Evolutionary conservation across 2,329 filamentous ascomycete genomes (phyloP), one percentile per base, ranked within the genome.

Genomic region (Phyllosticta ampelicida): DNA sequence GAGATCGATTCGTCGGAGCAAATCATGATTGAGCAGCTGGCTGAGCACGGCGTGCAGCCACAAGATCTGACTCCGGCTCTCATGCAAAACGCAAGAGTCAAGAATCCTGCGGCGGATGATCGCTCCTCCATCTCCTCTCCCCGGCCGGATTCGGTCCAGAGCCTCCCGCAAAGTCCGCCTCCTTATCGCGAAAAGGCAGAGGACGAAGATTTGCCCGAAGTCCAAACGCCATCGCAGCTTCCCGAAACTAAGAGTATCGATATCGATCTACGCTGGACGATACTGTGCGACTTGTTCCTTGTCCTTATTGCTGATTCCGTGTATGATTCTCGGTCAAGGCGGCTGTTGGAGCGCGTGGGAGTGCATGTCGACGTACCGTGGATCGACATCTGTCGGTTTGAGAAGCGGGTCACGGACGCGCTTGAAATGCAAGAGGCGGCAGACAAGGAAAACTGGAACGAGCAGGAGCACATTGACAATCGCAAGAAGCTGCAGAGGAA

Each of bases 11-110:
- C 86, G 20, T 86, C 73, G 60, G 94, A 99, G 73, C 94, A 99
- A 76, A 79, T 99, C 71, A 99, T 99, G 94, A 96, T 99, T 64
- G 94, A 99, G 74, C 94, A 99, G 72, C 78, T 99, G 60, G 86
- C 89, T 11, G 88, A 94, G 60, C 94, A 99, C 73, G 94, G 92
- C 4, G 90, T 99, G 6, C 79, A 90, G 61, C 86, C 94, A 0
- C 77, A 78, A 51, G 94, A 99, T 70, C 77, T 99, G 60, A 91
- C 90, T 0, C 86, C 89, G 0, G 83, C 89, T 0, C 78, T 99
- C 51, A 95, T 95, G 86, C 85, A 89, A 62, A 99, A 97, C 71
- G 84, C 94, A 11, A 82, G 90, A 55, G 91, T 99, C 30, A 90
- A 90, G 67, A 99, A 99, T 67, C 94, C 94, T 5, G 86, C 94